Base-by-base conservation (phyloP, 2,329 filamentous ascomycete genomes). In the Colletotrichum shisoi region DNA sequence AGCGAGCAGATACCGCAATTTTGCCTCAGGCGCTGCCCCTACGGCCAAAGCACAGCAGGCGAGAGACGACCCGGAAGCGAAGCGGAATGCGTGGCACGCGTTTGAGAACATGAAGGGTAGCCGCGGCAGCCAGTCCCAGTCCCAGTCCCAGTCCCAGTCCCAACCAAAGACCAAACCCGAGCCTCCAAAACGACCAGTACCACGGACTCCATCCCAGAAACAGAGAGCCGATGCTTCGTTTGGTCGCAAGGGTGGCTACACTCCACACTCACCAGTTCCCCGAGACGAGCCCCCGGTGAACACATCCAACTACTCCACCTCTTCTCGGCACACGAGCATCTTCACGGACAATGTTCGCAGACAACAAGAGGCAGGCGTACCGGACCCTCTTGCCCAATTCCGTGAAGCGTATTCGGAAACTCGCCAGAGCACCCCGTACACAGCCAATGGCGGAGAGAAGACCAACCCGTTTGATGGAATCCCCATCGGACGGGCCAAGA, bases 361-460 rank as follows among this genome's bases (percentile, higher is more conserved):
- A 21, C 69, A 71, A 57, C 54, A 74, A 75, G 13, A 76, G 49
- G 58, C 49, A 44, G 63, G 66, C 15, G 66, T 78, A 69, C 76
- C 78, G n/a, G 83, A 87, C 68, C 83, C 82, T 2, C 72, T 85
- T 48, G 80, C 78, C 24, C 77, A 81, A 57, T 85, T 85, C 65
- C 79, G 79, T 71, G 80, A 82, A 4, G 75, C 75, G 1, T 78
- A 78, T 49, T 63, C 77, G 48, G 84, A 87, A 67, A 74, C 76
- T n/a, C 81, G 85, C n/a, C 80, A 85, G 62, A 85, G 84, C 70
- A 85, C 84, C 6, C 85, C 86, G 0, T 89, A 89, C 72, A 79
- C 81, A 48, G 82, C 79, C 1, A 80, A 83, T 39, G 81, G 84
- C 13, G 85, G 87, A 40, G 87, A 89, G 73, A 88, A 84, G 76